Evolutionary conservation across 108 stramenopile species (phyloP), one percentile per base, ranked within the genome.

Genomic region (Nitzschia sp.): DNA sequence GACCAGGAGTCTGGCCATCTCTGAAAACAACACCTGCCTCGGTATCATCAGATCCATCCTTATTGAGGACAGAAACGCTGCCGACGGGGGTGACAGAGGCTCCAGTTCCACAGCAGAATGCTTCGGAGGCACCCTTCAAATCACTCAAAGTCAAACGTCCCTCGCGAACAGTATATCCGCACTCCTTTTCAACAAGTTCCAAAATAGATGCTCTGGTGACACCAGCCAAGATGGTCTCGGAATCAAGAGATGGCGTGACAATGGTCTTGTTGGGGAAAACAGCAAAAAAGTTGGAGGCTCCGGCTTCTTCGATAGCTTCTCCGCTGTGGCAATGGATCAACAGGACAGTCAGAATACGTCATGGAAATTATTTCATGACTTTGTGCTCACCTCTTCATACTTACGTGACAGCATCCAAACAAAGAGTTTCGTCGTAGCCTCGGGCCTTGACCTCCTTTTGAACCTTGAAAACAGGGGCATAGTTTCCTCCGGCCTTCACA

Each of bases 401-500:
- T n/a, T 59, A 65, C 67, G 52, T 75, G 26, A 40, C 57, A 26
- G 73, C 73, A 64, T 79, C 78, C 38, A 79, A 22, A 38, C 73
- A 79, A 5, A 88, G 77, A 61, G 83, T 75, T 38, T 88, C 87
- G 51, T 88, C 73, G 57, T 80, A 88, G 66, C 84, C 84, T 50
- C 69, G 50, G 51, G 71, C 39, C 51, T 83, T 83, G 15, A 84
- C 87, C 71, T 81, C 71, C 75, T 75, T 61, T 63, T 84, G 74
- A 42, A 76, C 83, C 20, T 56, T 41, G 53, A 88, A 73, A 7
- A 84, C 80, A 20, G 83, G 74, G 14, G 84, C 87, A 56, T 88
- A 88, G 69, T 88, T 88, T 21, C 87, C 87, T 62, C 58, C 53
- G 21, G 84, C 85, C 69, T 88, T 88, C 22, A 88, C 80, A 48